Base-by-base conservation (phyloP, 768 basidiomycete genomes). In the Lyophyllum semitale region DNA sequence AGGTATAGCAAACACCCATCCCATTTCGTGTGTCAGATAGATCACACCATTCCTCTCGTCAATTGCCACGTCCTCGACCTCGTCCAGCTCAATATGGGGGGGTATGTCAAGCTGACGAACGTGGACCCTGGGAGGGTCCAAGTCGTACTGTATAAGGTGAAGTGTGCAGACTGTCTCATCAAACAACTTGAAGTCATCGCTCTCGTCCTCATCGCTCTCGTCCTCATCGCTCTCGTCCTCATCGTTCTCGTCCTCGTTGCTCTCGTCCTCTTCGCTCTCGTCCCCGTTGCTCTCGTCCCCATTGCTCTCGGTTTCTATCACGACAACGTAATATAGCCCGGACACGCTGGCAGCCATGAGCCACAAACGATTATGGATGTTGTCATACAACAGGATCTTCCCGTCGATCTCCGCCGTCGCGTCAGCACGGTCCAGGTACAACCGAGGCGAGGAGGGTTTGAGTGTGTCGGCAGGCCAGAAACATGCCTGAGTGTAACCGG, bases 41-140 rank as follows among this genome's bases (percentile, higher is more conserved):
- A 62, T 44, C 30, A 59, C 48, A 11, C 60, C 60, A 29, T 33
- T 40, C 17, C 58, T 49, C 18, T 59, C 61, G 20, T 59, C 59
- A 7, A 59, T 51, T 26, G 55, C 55, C 11, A 60, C 18, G 1
- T 29, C 23, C 20, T 44, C 51, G n/a, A 57, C 33, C 18, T 54
- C 38, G 15, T 27, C 20, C 6, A 62, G 22, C 23, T 57, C 29
- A 20, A 62, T 54, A 35, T 49, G 46, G 41, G 18, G 12, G 32
- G 58, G 55, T 23, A 59, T 9, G 2, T 49, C 55, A 11, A 59
- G 54, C 2, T 29, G 30, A 26, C 54, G 43, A 13, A 27, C 5
- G 23, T 57, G 55, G 8, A 57, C 26, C 1, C n/a, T 38, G 3
- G 50, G 35, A 3, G 58, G 46, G 23, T 44, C 22, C 0, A 22